These are phyloP conservation scores for Phytophthora constricta DNA, from an alignment of 352 stramenopile genomes.

Conservation along the genomic window DNA sequence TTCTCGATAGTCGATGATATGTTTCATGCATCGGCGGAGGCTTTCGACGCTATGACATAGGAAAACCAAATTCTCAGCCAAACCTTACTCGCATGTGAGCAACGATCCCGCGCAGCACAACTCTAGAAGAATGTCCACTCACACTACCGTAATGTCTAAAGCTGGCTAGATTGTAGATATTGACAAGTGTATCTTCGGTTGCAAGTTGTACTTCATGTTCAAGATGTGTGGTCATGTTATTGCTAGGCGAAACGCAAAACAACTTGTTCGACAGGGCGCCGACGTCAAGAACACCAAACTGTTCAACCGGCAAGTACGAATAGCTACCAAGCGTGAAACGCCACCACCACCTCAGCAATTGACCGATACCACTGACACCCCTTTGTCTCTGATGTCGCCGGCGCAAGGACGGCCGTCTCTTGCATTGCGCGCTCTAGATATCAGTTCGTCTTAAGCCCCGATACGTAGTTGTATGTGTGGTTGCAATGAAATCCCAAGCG, in stretches of 20 bases:
- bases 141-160: background rate
- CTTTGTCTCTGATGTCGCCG: background rate
- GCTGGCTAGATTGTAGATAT: background rate
- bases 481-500: no score
- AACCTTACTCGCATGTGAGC: background rate
- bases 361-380: background rate
- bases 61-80: background rate
- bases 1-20: background rate
- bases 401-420: background rate
- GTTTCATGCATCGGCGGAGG: background rate
- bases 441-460: background rate
- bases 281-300: background rate
- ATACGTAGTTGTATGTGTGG: background rate
- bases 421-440: background rate
- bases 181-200: background rate
- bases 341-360: no score
- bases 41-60: no score
- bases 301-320: no score
- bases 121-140: background rate
- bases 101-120: background rate
- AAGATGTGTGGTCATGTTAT: background rate
- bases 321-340: background rate
- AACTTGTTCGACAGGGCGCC: background rate
- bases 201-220: background rate
- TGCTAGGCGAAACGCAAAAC: background rate